Conservation (phyloP, 371 early-diverging fungal genomes). For the Apophysomyces elegans region DNA sequence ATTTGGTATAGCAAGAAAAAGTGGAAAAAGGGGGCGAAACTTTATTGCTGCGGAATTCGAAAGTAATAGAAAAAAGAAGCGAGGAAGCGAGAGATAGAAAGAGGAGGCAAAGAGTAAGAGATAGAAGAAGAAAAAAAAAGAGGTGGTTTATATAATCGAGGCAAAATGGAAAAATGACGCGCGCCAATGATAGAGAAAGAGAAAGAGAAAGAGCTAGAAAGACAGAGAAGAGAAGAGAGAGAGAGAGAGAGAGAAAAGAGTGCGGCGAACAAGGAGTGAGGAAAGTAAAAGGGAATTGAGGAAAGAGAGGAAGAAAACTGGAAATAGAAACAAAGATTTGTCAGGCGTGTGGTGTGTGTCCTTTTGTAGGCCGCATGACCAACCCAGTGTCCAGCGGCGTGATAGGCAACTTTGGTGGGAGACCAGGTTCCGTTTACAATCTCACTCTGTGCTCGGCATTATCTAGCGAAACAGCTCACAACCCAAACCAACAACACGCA, state of each 20-base stretch:
- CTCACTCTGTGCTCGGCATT: slow-evolving; percentile 12
- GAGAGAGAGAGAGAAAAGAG: background rate
- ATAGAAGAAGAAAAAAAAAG: background rate
- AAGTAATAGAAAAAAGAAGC: background rate
- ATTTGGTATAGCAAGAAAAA: background rate
- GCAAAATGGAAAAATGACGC: no score
- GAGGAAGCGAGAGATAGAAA: background rate
- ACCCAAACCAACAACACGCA: background rate
- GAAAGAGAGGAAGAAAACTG: slow-evolving; percentile 10
- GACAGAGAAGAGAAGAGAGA: background rate
- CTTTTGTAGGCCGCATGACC: slow-evolving; percentile 12
- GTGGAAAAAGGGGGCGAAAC: slow-evolving; percentile 1
- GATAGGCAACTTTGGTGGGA: slow-evolving; percentile 11
- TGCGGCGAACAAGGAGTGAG: background rate
- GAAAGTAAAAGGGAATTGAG: background rate
- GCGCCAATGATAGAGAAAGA: background rate
- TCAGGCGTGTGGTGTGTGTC: slow-evolving; percentile 12
- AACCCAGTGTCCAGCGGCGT: slow-evolving; percentile 11
- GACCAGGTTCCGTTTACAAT: slow-evolving; percentile 12
- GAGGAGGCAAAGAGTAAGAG: background rate
- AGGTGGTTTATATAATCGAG: slow-evolving; percentile 7
- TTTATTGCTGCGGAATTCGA: slow-evolving; percentile 10
- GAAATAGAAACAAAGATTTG: slow-evolving; percentile 11
- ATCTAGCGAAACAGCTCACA: slow-evolving; percentile 1
- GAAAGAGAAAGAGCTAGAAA: background rate